Conservation (phyloP, 768 basidiomycete species). For the Coprinopsis strossmayeri region DNA sequence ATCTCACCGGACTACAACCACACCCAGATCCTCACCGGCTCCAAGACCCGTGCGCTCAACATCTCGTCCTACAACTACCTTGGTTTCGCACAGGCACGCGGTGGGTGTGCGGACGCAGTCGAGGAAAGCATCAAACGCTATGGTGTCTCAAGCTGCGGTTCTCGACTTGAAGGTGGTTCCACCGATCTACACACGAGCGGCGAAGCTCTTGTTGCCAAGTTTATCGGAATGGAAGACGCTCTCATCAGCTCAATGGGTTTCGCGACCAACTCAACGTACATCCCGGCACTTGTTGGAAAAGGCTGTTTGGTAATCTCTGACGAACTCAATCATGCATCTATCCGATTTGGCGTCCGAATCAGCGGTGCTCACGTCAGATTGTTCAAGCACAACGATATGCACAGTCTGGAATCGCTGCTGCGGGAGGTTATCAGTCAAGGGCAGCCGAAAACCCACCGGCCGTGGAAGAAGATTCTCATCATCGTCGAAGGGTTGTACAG, state of each 20-base stretch:
- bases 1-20: slow-evolving; percentile 76
- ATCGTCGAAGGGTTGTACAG: slow-evolving; percentile 95
- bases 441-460: slow-evolving; percentile 95
- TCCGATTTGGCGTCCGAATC: slow-evolving; percentile 85
- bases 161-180: slow-evolving; percentile 81
- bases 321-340: slow-evolving; percentile 93
- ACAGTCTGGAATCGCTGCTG: slow-evolving; percentile 69
- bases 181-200: slow-evolving; percentile 74
- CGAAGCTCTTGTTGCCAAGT: slow-evolving; percentile 85
- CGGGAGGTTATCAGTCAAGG: slow-evolving; percentile 94
- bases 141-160: slow-evolving; percentile 71
- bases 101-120: slow-evolving; percentile 92
- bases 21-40: slow-evolving; percentile 72
- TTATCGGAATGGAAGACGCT: slow-evolving; percentile 86
- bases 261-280: slow-evolving; percentile 88
- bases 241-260: slow-evolving; percentile 95
- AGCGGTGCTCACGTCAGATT: slow-evolving; percentile 84
- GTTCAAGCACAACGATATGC: slow-evolving; percentile 98
- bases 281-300: slow-evolving; percentile 86
- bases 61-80: slow-evolving; percentile 99
- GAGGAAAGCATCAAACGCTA: slow-evolving; percentile 78
- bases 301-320: slow-evolving; percentile 95
- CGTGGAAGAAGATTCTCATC: slow-evolving; percentile 97
- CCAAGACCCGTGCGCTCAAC: slow-evolving; percentile 83
- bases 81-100: slow-evolving; percentile 90